Evolutionary conservation across 2,329 filamentous ascomycete species (phyloP).

Genomic region (Xylariaceae sp.): DNA sequence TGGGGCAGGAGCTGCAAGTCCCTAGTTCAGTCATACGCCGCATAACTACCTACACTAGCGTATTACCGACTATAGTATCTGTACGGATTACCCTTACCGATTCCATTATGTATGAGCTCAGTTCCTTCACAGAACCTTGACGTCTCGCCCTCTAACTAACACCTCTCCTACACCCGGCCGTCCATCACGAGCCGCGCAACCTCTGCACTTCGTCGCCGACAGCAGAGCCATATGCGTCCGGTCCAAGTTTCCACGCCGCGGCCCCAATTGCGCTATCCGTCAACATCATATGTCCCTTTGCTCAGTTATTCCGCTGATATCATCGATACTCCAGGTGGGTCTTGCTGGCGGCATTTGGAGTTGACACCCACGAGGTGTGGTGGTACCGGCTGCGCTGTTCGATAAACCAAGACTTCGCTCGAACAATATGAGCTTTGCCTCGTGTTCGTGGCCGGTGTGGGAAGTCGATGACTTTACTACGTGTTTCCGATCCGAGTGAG

Average conservation of each 20-base stretch:
- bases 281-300: not conserved
- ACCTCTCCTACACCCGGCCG: not conserved
- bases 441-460: constrained; percentile 58
- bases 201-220: not conserved
- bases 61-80: not conserved
- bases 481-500: constrained; percentile 66
- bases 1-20: not conserved
- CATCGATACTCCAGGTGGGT: constrained; percentile 10
- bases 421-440: constrained; percentile 43
- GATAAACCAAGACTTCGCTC: constrained; percentile 13
- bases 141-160: not conserved
- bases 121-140: not conserved
- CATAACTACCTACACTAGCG: not conserved
- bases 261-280: constrained; percentile 4
- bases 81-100: too few species aligned
- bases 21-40: not conserved
- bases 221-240: constrained; percentile 2
- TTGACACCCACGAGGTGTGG: constrained; percentile 14
- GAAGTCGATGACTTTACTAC: constrained; percentile 58
- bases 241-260: not conserved
- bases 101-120: too few species aligned
- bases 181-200: not conserved
- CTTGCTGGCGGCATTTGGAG: constrained; percentile 8
- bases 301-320: constrained; percentile 5
- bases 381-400: constrained; percentile 8